phyloP scores from a whole-genome alignment of 2,329 filamentous ascomycete species.

The Davidsoniella neocaledoniae region DNA sequence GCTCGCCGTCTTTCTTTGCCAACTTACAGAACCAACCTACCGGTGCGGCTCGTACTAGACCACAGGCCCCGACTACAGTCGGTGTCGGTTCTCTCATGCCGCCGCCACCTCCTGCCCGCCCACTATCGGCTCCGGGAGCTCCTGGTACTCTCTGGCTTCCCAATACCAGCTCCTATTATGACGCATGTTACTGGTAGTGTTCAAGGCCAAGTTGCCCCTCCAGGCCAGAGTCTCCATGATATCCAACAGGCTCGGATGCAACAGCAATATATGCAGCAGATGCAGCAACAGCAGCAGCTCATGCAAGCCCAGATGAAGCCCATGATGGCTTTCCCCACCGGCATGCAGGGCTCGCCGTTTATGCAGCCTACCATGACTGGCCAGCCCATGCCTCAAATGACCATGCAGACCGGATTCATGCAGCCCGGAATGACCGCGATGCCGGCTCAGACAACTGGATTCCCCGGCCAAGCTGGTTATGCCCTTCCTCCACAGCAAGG shows the following conservation, averaged over 20 bases:
- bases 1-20: constrained; percentile 42
- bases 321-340: constrained; percentile 23
- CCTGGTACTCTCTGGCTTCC: constrained; percentile 56
- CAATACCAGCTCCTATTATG: constrained; percentile 53
- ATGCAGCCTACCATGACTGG: constrained; percentile 36
- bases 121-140: constrained; percentile 75
- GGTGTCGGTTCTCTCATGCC: constrained; percentile 23
- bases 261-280: constrained; percentile 37
- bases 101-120: constrained; percentile 64
- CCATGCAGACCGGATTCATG: constrained; percentile 27
- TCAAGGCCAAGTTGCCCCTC: constrained; percentile 47
- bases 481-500: constrained; percentile 10
- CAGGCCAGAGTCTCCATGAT: constrained; percentile 62
- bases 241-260: constrained; percentile 50
- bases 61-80: constrained; percentile 18
- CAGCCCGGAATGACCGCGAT: constrained; percentile 52
- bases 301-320: constrained; percentile 23
- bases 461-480: constrained; percentile 20
- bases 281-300: constrained; percentile 24
- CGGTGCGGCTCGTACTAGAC: constrained; percentile 26
- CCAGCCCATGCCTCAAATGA: constrained; percentile 23
- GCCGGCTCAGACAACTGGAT: constrained; percentile 17
- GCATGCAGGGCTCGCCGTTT: constrained; percentile 19
- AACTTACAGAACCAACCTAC: constrained; percentile 19
- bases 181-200: constrained; percentile 65